phyloP scores from a whole-genome alignment of 305 asterid species.

The Solanum hybrid region DNA sequence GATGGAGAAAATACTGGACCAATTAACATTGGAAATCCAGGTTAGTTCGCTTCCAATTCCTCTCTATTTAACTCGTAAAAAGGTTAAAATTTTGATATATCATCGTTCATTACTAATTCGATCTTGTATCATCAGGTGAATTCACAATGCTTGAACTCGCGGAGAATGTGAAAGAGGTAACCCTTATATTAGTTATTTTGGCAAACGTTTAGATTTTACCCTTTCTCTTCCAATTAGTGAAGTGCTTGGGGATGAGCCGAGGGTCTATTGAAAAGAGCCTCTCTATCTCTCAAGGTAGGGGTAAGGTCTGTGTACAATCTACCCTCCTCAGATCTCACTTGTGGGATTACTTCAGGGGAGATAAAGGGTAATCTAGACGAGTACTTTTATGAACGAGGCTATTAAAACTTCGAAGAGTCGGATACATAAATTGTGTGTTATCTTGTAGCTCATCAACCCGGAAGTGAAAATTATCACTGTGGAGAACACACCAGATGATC shows the following conservation, averaged over 20 bases:
- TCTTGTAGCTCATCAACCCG: constrained; percentile 68
- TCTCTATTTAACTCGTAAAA: neutral
- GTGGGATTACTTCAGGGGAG: neutral
- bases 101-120: constrained; percentile 3
- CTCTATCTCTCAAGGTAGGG: neutral
- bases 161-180: constrained; percentile 89
- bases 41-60: constrained; percentile 8
- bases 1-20: constrained; percentile 68
- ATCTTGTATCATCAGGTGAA: constrained; percentile 50
- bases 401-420: neutral
- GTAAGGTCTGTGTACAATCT: neutral
- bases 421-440: neutral
- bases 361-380: neutral
- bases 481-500: constrained; percentile 98
- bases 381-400: neutral
- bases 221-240: neutral
- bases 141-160: constrained; percentile 98
- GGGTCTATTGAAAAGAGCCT: neutral
- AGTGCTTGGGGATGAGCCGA: neutral
- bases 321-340: neutral
- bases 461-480: constrained; percentile 57
- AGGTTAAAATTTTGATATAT: neutral
- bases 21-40: constrained; percentile 82
- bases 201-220: neutral
- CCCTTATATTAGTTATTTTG: neutral